Evolutionary conservation across 495 filamentous ascomycete genomes (phyloP).

Genomic region (Chaetomidium leptoderma): DNA sequence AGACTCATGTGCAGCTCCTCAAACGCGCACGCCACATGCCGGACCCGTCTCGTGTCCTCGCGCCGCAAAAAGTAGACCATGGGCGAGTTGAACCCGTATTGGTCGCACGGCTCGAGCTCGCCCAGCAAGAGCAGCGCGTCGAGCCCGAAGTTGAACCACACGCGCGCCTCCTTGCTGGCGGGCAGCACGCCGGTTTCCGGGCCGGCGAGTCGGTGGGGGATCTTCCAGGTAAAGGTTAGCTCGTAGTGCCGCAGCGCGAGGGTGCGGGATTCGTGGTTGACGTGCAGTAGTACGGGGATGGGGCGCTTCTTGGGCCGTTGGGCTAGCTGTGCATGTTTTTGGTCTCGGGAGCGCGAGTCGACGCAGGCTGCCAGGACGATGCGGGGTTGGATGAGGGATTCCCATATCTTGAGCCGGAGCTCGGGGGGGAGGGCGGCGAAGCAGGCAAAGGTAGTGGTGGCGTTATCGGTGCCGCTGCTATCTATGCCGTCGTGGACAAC

Average conservation of each 20-base stretch:
- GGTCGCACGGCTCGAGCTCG: slow-evolving; percentile 41
- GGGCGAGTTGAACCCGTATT: slow-evolving; percentile 40
- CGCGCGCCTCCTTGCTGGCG: slow-evolving; percentile 24
- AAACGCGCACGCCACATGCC: slow-evolving; percentile 34
- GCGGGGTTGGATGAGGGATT: slow-evolving; percentile 38
- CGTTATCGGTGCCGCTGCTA: not conserved
- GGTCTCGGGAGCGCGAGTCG: slow-evolving; percentile 18
- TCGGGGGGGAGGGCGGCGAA: slow-evolving; percentile 44
- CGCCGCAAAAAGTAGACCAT: slow-evolving; percentile 39
- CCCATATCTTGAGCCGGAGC: slow-evolving; percentile 47
- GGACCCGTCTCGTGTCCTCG: slow-evolving; percentile 35
- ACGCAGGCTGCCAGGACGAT: slow-evolving; percentile 35
- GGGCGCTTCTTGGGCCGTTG: slow-evolving; percentile 18
- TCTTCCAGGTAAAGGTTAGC: slow-evolving; percentile 41
- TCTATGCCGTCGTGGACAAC: slow-evolving; percentile 36
- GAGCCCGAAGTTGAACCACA: slow-evolving; percentile 39
- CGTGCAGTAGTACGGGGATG: slow-evolving; percentile 38
- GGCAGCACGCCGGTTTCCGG: slow-evolving; percentile 19
- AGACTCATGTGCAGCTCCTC: slow-evolving; percentile 30
- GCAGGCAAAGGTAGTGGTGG: slow-evolving; percentile 27
- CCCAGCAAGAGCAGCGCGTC: slow-evolving; percentile 40
- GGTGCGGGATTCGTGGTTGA: slow-evolving; percentile 39
- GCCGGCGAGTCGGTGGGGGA: slow-evolving; percentile 28
- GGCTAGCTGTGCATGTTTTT: slow-evolving; percentile 19
- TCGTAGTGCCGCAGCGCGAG: slow-evolving; percentile 42